Base-by-base conservation (phyloP, 805 yeast genomes). In the Yamadazyma tumulicola region DNA sequence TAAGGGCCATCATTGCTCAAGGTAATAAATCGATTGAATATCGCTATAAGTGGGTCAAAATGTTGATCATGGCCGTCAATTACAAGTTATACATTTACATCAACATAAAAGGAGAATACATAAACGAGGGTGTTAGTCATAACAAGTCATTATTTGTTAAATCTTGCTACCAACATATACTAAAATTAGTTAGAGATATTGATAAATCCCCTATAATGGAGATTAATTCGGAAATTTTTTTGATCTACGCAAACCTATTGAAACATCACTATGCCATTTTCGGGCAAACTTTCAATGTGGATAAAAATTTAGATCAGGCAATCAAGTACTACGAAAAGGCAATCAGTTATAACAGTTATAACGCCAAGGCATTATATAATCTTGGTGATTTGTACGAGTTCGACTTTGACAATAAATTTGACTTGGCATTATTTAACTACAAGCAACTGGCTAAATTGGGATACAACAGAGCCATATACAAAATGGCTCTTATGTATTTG, bases 401-500 rank as follows among this genome's bases (percentile, higher is more conserved):
- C 34, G 68, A 64, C 35, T 42, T 53, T 12, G 20, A 31, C 2
- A 49, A 52, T 24, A 41, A 50, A 27, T 58, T 62, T 33, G 60
- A 57, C 16, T 41, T 45, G 24, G 70, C 70, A 1, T 43, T 67
- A 26, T 46, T 42, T 14, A 50, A 53, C 32, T 67, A 62, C 46
- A 64, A 53, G 32, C 51, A 55, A 26, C 52, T 69, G 3, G 72
- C 72, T 7, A 57, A 56, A 41, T 45, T 58, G 33, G 72, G 73
- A n/a, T 67, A 67, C 47, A 64, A 65, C 41, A 50, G 60, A 26
- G 72, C 72, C n/a, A 67, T 67, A 35, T 66, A 57, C 46, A 60
- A 62, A 39, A 54, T 67, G 35, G 64, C 70, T 1, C 41, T 65
- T 42, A 45, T 66, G 26, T 60, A 57, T 33, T 52, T 67, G 40